Evolutionary conservation across 2,329 filamentous ascomycete species (phyloP).

Genomic region (Cordyceps farinosa): DNA sequence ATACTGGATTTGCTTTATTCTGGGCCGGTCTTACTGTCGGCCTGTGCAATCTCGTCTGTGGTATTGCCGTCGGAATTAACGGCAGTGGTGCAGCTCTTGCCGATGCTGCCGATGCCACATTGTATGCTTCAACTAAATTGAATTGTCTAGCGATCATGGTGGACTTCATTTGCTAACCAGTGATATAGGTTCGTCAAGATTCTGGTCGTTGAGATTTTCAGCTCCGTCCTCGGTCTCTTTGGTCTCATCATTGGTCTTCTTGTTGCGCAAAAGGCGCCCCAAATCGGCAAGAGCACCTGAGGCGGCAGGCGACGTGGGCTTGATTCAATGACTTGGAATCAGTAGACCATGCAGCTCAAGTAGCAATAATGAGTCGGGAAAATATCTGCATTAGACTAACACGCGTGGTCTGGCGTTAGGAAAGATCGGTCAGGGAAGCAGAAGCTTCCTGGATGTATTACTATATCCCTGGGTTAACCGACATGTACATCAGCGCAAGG

Average conservation of each 20-base stretch:
- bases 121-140: conserved; percentile 55
- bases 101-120: conserved; percentile 84
- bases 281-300: conserved; percentile 53
- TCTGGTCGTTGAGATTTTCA: conserved; percentile 98
- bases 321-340: neutral
- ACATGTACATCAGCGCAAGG: conserved; percentile 34
- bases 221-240: conserved; percentile 92
- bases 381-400: conserved; percentile 18
- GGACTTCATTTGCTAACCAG: conserved; percentile 26
- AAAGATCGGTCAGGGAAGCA: conserved; percentile 34
- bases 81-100: conserved; percentile 94
- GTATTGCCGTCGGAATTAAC: conserved; percentile 96
- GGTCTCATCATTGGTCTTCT: conserved; percentile 92
- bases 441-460: conserved; percentile 34
- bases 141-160: neutral
- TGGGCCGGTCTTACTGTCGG: conserved; percentile 95
- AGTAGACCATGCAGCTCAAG: neutral
- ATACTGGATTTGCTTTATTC: conserved; percentile 92
- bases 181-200: conserved; percentile 87
- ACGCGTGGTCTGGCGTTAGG: conserved; percentile 38
- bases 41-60: conserved; percentile 92
- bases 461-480: conserved; percentile 28
- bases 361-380: conserved; percentile 11
- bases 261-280: conserved; percentile 75
- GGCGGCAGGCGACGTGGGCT: conserved; percentile 20